Conservation (phyloP, 495 filamentous ascomycete genomes). For the Penicillium salamii region DNA sequence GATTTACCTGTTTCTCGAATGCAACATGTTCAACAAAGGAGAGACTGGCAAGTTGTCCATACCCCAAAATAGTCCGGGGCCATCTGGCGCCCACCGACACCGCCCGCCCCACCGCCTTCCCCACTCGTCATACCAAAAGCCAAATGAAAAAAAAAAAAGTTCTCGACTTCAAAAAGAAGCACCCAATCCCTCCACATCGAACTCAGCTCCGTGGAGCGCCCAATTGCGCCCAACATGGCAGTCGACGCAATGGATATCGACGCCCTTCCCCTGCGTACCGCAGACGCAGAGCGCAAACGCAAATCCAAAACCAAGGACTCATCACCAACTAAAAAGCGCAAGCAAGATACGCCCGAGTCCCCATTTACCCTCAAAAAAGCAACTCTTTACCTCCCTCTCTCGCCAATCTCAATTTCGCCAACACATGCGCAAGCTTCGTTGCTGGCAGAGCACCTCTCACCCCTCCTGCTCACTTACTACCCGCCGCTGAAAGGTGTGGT, state of each 20-base stretch:
- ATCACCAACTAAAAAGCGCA: constrained; percentile 51
- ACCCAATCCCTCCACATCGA: constrained; percentile 16
- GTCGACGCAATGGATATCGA: constrained; percentile 46
- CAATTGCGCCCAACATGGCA: constrained; percentile 36
- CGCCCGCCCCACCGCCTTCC: constrained; percentile 37
- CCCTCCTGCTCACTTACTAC: constrained; percentile 72
- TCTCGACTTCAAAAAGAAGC: constrained; percentile 19
- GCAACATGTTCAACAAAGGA: background rate
- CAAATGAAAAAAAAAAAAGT: constrained; percentile 39
- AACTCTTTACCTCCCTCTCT: constrained; percentile 68
- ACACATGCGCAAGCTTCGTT: constrained; percentile 61
- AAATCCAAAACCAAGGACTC: constrained; percentile 50
- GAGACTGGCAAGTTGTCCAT: background rate
- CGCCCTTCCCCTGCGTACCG: constrained; percentile 14
- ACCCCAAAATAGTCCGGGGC: constrained; percentile 4
- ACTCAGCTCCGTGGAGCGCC: constrained; percentile 19
- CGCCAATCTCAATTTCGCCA: constrained; percentile 65
- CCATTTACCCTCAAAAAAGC: constrained; percentile 61
- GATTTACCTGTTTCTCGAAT: background rate
- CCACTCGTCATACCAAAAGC: constrained; percentile 12
- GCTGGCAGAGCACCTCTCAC: constrained; percentile 72
- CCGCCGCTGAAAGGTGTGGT: constrained; percentile 67
- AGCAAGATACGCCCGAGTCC: constrained; percentile 35
- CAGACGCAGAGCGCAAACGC: constrained; percentile 42
- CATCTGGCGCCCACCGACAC: constrained; percentile 18